These are phyloP conservation scores for Aspergillus ibericus DNA, from an alignment of 2,329 filamentous ascomycete genomes.

Conservation along the genomic window DNA sequence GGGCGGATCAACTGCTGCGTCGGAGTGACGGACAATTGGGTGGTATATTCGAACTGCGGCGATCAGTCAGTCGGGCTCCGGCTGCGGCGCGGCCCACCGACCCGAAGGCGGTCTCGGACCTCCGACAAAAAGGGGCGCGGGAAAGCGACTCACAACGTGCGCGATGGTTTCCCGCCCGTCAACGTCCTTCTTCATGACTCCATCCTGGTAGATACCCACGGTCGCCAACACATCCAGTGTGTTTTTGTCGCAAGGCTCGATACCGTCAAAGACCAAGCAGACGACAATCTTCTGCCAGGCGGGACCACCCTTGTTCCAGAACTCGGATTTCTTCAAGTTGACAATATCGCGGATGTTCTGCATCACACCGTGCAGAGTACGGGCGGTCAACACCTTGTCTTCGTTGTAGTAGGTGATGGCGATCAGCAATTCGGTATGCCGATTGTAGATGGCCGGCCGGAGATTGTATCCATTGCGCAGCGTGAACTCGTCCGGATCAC, in stretches of 20 bases:
- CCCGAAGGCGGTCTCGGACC: not conserved
- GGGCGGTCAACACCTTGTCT: constrained; percentile 87
- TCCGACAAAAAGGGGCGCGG: not conserved
- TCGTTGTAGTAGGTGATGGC: constrained; percentile 99
- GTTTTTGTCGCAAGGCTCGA: constrained; percentile 96
- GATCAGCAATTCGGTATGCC: constrained; percentile 94
- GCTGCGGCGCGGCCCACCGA: not conserved
- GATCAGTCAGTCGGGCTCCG: not conserved
- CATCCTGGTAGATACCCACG: constrained; percentile 94
- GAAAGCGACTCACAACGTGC: constrained; percentile 59
- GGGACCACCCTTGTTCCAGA: constrained; percentile 98
- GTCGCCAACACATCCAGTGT: constrained; percentile 90
- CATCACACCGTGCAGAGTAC: constrained; percentile 97
- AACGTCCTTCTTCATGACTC: constrained; percentile 97
- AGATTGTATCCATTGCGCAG: constrained; percentile 98
- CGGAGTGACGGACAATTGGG: constrained; percentile 94
- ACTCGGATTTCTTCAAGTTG: constrained; percentile 97
- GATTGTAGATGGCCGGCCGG: constrained; percentile 96
- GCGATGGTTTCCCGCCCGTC: constrained; percentile 95
- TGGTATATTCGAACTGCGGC: constrained; percentile 83
- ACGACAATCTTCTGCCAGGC: constrained; percentile 99
- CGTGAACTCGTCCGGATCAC: constrained; percentile 97
- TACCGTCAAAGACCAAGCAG: constrained; percentile 94
- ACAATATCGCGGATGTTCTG: constrained; percentile 98
- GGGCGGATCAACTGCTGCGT: constrained; percentile 96